Evolutionary conservation across 2,329 filamentous ascomycete species (phyloP), one percentile per base, ranked within the genome.

Genomic region (Aureobasidium sp.): DNA sequence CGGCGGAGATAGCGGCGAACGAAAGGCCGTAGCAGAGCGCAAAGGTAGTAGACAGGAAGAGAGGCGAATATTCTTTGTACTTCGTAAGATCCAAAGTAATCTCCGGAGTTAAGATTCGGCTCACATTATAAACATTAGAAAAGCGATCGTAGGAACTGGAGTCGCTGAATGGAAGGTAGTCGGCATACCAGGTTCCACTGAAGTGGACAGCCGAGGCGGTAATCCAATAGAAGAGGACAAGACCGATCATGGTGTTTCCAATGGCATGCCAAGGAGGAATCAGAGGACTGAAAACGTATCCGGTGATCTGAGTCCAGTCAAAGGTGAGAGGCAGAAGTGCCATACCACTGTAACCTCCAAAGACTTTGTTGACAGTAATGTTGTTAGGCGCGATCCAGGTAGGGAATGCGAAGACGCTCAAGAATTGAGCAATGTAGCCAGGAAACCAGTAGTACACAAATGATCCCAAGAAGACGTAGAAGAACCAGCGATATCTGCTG

Each of bases 401-500:
- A 63, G 94, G 79, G 64, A 94, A 87, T 73, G 86, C 94, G 79
- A 95, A 95, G 73, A 92, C 93, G 73, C 89, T 93, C 67, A 95
- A 79, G 1, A 89, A 90, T 17, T 91, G 90, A 79, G 92, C 87
- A 51, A 95, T 77, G 14, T 95, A 80, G 8, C 90, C 90, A 0
- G 91, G 91, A 1, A 95, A 77, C 72, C 94, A 94, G 76, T 95
- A 95, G 74, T 92, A 95, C n/a, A 83, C 71, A 66, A 92, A 92
- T 0, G 87, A 85, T 6, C 80, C 82, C 3, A 82, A 72, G 79
- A 88, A 91, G 39, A 92, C 83, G 49, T 85, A 78, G 67, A 89
- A 85, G 75, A 95, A 96, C 76, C 94, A 94, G 66, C 86, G 88
- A 82, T 90, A 93, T 56, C 90, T 82, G 67, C 87, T 90, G 55